Conservation (phyloP, 164 flowering plant genomes). For the Piper betle region DNA sequence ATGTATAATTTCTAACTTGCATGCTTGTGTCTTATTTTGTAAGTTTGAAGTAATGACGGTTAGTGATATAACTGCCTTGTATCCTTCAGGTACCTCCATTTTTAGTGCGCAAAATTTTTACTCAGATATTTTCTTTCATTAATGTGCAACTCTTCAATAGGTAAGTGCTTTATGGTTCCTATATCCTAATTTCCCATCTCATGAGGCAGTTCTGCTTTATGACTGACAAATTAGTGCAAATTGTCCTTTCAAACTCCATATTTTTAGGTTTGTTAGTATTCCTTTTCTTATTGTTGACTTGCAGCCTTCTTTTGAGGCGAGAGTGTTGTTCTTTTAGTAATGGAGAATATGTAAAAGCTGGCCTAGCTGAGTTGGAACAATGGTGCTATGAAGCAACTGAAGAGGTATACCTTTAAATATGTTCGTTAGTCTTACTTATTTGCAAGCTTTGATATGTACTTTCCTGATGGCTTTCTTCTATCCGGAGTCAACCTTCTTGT, state of each 20-base stretch:
- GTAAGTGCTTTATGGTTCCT: constrained; percentile 15
- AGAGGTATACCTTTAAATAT: constrained; percentile 39
- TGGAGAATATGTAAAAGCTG: constrained; percentile 92
- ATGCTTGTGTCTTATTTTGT: neutral
- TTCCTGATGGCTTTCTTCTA: constrained; percentile 2
- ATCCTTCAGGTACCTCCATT: constrained; percentile 70
- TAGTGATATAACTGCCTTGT: neutral
- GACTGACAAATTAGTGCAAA: no score
- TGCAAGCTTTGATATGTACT: neutral
- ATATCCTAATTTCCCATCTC: neutral
- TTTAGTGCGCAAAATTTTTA: constrained; percentile 74
- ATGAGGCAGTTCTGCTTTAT: no score
- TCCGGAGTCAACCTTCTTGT: neutral
- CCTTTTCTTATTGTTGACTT: neutral
- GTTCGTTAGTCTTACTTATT: neutral
- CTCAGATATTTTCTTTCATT: constrained; percentile 87
- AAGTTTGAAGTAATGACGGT: neutral
- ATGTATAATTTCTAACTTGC: neutral
- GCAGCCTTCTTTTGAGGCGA: constrained; percentile 92
- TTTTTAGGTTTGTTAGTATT: neutral
- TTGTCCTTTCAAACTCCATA: neutral
- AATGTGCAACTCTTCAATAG: constrained; percentile 96
- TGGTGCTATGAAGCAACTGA: constrained; percentile 81
- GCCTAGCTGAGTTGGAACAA: constrained; percentile 85
- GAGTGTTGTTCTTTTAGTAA: constrained; percentile 99